Base-by-base conservation (phyloP, 371 early-diverging fungal species). In the Sporodiniella umbellata region DNA sequence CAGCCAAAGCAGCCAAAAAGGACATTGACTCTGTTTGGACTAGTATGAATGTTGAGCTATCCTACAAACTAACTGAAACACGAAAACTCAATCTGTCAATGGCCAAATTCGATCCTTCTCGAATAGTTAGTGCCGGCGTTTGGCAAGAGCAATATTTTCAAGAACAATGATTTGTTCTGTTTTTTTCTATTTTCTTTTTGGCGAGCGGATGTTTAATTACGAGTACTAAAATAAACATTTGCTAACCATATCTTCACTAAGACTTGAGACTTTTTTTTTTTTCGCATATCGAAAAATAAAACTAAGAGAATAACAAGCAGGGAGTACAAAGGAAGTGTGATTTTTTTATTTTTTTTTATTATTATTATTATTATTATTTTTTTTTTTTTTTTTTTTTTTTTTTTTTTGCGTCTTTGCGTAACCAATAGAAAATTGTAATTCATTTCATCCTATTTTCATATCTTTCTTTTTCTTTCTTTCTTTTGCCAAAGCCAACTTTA, bases 81-180 rank as follows among this genome's bases (percentile, higher is more conserved):
- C n/a, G 37, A 5, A 42, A 38, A 11, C 21, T 55, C 6, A 62
- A 63, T 19, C 25, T 56, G 8, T 48, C 70, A 42, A 65, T 62
- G 42, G 49, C 61, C 2, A 63, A 62, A 22, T 49, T 64, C 35
- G 64, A 68, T 30, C 35, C 25, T 12, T 46, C 57, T 25, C 60
- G 53, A 12, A 30, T 64, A 12, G 45, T 48, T n/a, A 38, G 45
- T 30, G 53, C 61, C 28, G 56, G 51, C 8, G 43, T 26, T 49
- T 49, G 40, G 40, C 23, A n/a, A 37, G 30, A 31, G 7, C 11
- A 17, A 17, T 14, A 11, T n/a, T 14, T 8, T 12, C 18, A 6
- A 14, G 35, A 43, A 33, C 8, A 37, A 25, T 22, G 33, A 15
- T 51, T 43, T 52, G 45, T 52, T 52, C 53, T 52, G 23, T 38